Percentiles rank a stretch among this genome's conserved stretches.
These are phyloP conservation scores for Flaveria floridana DNA, from an alignment of 140 eudicot genomes.

Conservation along the genomic window DNA sequence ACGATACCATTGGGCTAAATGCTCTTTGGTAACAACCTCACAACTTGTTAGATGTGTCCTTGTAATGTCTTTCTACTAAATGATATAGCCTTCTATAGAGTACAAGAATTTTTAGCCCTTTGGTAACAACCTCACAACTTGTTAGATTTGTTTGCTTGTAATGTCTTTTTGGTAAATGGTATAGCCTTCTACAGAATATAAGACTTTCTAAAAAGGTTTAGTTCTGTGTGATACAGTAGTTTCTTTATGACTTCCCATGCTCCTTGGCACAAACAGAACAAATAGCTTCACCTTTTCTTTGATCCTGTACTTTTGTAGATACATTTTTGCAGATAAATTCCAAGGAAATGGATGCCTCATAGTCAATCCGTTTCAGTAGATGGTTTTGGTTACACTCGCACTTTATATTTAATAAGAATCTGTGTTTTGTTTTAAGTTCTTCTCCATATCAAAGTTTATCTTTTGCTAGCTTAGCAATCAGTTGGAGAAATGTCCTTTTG, in stretches of 20 bases:
- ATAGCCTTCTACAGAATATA: too few species aligned
- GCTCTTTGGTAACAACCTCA: not conserved
- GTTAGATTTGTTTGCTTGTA: not conserved
- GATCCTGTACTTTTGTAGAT: not conserved
- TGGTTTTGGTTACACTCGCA: not conserved
- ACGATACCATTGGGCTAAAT: too few species aligned
- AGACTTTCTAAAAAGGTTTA: too few species aligned
- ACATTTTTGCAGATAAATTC: not conserved
- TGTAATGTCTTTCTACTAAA: not conserved
- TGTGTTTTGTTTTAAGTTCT: slow-evolving; percentile 1
- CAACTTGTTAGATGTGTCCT: not conserved
- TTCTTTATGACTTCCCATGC: not conserved
- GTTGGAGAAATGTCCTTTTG: not conserved
- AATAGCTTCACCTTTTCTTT: not conserved
- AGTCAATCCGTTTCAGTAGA: not conserved
- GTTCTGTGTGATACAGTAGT: not conserved
- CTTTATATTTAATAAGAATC: not conserved
- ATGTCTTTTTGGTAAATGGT: not conserved
- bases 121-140: not conserved
- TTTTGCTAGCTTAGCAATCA: not conserved
- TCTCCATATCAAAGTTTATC: not conserved
- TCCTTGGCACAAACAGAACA: not conserved
- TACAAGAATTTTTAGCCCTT: too few species aligned
- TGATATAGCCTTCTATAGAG: too few species aligned
- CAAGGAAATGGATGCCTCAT: not conserved